Conservation (phyloP, 768 basidiomycete species). For the Boletus rubropictus region DNA sequence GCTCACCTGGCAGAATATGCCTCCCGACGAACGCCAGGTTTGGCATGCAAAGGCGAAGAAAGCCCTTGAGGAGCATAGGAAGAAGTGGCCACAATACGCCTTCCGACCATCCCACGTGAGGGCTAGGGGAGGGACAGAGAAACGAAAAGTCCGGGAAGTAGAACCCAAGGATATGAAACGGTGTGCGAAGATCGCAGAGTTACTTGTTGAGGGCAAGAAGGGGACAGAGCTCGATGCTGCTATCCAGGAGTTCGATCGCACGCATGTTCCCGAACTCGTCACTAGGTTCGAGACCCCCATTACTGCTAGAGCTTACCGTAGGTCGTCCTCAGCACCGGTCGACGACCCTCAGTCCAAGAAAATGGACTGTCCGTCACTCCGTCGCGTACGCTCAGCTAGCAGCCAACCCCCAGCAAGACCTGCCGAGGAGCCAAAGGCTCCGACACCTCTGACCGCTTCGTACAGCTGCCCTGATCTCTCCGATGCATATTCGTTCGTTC, state of each 20-base stretch:
- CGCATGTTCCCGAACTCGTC: conserved; percentile 52
- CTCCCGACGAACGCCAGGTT: conserved; percentile 66
- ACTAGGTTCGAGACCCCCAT: conserved; percentile 71
- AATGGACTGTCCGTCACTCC: conserved; percentile 21
- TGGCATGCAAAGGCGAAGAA: conserved; percentile 75
- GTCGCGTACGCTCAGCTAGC: conserved; percentile 22
- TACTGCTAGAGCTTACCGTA: conserved; percentile 62
- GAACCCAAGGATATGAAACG: conserved; percentile 52
- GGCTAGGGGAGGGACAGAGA: conserved; percentile 28
- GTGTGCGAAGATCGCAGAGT: conserved; percentile 60
- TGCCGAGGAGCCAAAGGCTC: neutral
- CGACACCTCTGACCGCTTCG: conserved; percentile 9
- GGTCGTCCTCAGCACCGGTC: conserved; percentile 59
- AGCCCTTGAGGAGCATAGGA: conserved; percentile 69
- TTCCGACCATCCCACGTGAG: conserved; percentile 57
- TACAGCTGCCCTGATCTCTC: conserved; percentile 30
- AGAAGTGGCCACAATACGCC: conserved; percentile 64
- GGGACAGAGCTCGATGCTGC: conserved; percentile 58
- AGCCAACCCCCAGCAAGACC: conserved; percentile 17
- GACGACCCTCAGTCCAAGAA: conserved; percentile 36
- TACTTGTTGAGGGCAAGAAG: conserved; percentile 62
- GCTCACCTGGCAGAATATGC: conserved; percentile 74
- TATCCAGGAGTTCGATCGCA: conserved; percentile 53
- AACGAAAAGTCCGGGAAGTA: conserved; percentile 34
- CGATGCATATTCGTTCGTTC: conserved; percentile 31